Percentiles rank a stretch among this genome's conserved stretches.
phyloP scores from a whole-genome alignment of 345 rosid species.

The Citrus sp. region DNA sequence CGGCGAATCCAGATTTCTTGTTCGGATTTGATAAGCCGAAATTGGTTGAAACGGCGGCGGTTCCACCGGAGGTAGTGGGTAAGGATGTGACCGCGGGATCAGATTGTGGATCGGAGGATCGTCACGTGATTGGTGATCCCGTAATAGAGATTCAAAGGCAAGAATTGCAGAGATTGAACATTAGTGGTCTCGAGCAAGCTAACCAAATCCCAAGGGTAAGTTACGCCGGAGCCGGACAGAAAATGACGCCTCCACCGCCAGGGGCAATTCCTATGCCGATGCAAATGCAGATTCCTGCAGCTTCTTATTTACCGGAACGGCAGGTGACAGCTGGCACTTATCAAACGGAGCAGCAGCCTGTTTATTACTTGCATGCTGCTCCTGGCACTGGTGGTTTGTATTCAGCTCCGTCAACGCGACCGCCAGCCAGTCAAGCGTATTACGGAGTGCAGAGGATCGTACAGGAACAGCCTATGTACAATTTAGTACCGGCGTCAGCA shows the following conservation, averaged over 20 bases:
- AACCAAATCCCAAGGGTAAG: constrained; percentile 9
- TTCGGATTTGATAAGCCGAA: constrained; percentile 52
- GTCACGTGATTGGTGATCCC: constrained; percentile 26
- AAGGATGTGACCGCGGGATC: constrained; percentile 36
- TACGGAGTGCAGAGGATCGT: constrained; percentile 44
- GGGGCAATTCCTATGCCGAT: constrained; percentile 26
- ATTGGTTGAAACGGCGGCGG: constrained; percentile 19
- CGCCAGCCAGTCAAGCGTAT: constrained; percentile 32
- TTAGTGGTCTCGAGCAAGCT: constrained; percentile 28
- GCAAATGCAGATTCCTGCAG: constrained; percentile 36
- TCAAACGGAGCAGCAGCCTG: constrained; percentile 34
- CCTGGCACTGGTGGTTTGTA: constrained; percentile 23
- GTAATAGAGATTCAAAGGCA: constrained; percentile 37
- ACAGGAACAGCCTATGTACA: constrained; percentile 43
- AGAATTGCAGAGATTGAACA: constrained; percentile 43
- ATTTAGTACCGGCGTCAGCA: constrained; percentile 12
- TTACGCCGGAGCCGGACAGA: constrained; percentile 18
- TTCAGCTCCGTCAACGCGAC: constrained; percentile 29
- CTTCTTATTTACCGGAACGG: constrained; percentile 30
- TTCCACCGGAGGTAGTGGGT: constrained; percentile 24
- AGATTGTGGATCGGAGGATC: constrained; percentile 48
- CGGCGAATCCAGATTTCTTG: constrained; percentile 40
- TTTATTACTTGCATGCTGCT: constrained; percentile 32
- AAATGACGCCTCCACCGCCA: constrained; percentile 17
- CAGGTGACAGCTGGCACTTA: constrained; percentile 31